phyloP scores from a whole-genome alignment of 2,329 filamentous ascomycete species.

The Epichloe brachyelytri region DNA sequence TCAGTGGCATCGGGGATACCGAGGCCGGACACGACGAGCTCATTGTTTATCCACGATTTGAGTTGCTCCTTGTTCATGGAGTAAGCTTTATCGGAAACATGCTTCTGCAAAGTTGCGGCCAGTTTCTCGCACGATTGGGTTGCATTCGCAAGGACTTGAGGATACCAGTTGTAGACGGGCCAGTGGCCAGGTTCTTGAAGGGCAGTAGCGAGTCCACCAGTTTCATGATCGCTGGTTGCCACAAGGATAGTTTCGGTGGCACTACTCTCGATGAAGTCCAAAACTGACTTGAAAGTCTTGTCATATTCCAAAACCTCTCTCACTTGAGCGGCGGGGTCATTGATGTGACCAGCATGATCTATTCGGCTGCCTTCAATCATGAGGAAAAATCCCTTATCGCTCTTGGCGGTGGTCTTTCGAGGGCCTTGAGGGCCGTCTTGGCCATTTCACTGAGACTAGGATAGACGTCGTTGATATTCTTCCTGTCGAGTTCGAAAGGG shows the following conservation, averaged over 20 bases:
- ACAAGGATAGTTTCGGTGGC: constrained; percentile 69
- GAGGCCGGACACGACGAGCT: constrained; percentile 56
- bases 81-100: constrained; percentile 33
- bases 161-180: constrained; percentile 64
- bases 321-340: constrained; percentile 73
- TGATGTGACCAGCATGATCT: constrained; percentile 83
- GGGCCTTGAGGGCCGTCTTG: constrained; percentile 61
- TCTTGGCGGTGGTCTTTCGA: constrained; percentile 70
- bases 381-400: constrained; percentile 89
- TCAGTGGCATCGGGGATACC: constrained; percentile 64
- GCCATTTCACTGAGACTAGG: constrained; percentile 90
- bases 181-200: constrained; percentile 46
- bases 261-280: constrained; percentile 71
- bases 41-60: constrained; percentile 51
- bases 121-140: constrained; percentile 70
- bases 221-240: constrained; percentile 91
- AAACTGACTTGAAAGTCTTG: constrained; percentile 65
- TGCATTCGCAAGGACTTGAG: constrained; percentile 58
- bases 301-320: constrained; percentile 95
- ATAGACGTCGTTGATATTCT: constrained; percentile 64
- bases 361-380: constrained; percentile 98
- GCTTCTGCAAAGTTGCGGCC: constrained; percentile 44
- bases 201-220: constrained; percentile 73
- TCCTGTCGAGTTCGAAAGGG: constrained; percentile 86
- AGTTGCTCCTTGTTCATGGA: constrained; percentile 27